These are phyloP conservation scores for Saprolegnia parasitica DNA, from an alignment of 352 stramenopile species.

Conservation along the genomic window DNA sequence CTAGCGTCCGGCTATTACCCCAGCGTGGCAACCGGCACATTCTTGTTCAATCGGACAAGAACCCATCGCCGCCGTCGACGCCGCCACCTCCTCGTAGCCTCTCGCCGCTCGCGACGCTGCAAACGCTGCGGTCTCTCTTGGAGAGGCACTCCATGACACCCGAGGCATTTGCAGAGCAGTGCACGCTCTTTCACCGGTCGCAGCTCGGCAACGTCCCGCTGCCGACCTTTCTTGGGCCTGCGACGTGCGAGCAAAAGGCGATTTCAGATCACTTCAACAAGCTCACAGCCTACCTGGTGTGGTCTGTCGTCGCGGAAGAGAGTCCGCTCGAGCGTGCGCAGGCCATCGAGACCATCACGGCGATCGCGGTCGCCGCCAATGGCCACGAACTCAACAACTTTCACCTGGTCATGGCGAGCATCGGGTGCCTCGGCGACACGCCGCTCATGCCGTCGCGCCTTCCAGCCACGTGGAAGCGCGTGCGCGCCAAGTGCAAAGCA, in stretches of 20 bases:
- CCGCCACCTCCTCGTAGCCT: neutral
- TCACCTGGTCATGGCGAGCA: slow-evolving; percentile 72
- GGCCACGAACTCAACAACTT: slow-evolving; percentile 58
- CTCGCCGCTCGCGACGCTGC: slow-evolving; percentile 9
- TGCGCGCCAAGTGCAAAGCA: slow-evolving; percentile 59
- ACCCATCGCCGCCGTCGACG: neutral
- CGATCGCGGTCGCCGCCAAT: slow-evolving; percentile 47
- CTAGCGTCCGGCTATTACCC: neutral
- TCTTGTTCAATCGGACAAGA: neutral
- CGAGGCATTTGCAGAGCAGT: slow-evolving; percentile 52
- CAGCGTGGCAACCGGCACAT: neutral
- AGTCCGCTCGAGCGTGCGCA: slow-evolving; percentile 59
- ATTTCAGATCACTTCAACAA: slow-evolving; percentile 62
- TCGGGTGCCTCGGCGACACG: slow-evolving; percentile 63
- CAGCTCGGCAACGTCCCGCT: slow-evolving; percentile 45
- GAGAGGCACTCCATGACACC: slow-evolving; percentile 10
- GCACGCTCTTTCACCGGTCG: slow-evolving; percentile 57
- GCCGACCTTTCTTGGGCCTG: slow-evolving; percentile 55
- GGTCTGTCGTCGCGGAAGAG: slow-evolving; percentile 67
- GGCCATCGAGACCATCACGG: slow-evolving; percentile 66
- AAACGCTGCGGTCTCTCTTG: slow-evolving; percentile 6
- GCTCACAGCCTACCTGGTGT: slow-evolving; percentile 64
- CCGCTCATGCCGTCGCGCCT: slow-evolving; percentile 65
- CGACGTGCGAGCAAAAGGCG: slow-evolving; percentile 43
- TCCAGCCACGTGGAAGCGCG: slow-evolving; percentile 65